phyloP scores from a whole-genome alignment of 2,329 filamentous ascomycete species.

The Paracoccidioides lutzii region DNA sequence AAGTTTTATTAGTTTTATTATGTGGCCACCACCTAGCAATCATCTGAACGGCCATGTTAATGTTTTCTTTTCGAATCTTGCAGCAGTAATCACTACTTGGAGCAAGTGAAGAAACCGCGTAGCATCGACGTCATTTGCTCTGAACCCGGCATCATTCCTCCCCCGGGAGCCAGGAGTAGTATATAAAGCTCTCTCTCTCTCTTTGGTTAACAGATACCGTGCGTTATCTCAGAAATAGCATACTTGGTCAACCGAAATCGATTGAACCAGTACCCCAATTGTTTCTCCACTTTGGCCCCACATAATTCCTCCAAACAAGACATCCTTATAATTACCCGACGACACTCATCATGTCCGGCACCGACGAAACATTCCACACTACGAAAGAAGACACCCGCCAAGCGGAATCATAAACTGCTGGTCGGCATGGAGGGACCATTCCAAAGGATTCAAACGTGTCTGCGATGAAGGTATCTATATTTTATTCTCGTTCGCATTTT shows the following conservation, averaged over 20 bases:
- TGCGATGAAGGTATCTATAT: conserved; percentile 31
- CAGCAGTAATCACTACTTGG: background rate
- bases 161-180: background rate
- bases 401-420: conserved; percentile 30
- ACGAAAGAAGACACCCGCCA: conserved; percentile 39
- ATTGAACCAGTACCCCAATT: no score
- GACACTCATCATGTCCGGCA: conserved; percentile 15
- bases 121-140: background rate
- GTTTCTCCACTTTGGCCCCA: background rate
- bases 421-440: conserved; percentile 29
- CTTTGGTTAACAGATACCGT: no score
- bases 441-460: conserved; percentile 35
- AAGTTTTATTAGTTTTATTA: background rate
- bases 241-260: no score
- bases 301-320: background rate
- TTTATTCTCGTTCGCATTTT: background rate
- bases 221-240: no score
- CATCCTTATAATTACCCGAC: background rate
- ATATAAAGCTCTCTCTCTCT: background rate
- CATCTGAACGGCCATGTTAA: background rate
- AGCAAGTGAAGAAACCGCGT: background rate
- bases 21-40: background rate
- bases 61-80: background rate
- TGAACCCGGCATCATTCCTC: background rate
- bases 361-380: conserved; percentile 34